phyloP scores from a whole-genome alignment of 148 eudicot genomes.

The Rhododendron griersonianum region DNA sequence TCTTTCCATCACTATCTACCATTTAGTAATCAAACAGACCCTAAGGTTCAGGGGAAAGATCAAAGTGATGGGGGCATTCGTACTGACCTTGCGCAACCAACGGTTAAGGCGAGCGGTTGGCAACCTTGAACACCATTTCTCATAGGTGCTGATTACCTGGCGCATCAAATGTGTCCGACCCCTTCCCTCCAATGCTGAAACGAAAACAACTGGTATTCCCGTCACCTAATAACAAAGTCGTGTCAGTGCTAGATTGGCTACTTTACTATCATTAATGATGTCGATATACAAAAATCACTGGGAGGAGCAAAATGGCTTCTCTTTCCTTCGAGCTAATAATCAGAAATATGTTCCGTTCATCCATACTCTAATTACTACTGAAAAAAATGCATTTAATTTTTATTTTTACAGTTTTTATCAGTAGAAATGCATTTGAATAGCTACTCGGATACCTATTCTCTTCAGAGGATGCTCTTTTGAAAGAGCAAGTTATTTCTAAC shows the following conservation, averaged over 20 bases:
- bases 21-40: neutral
- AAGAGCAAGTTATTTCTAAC: neutral
- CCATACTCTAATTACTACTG: neutral
- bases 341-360: neutral
- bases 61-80: neutral
- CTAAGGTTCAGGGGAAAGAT: neutral
- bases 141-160: slow-evolving; percentile 74
- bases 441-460: neutral
- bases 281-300: too few relatives aligned
- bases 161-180: slow-evolving; percentile 70
- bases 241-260: slow-evolving; percentile 4
- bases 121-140: slow-evolving; percentile 87
- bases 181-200: slow-evolving; percentile 82
- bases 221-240: slow-evolving; percentile 49
- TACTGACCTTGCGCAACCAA: slow-evolving; percentile 80
- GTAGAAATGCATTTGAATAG: neutral
- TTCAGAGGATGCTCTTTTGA: neutral
- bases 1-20: neutral
- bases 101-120: slow-evolving; percentile 94
- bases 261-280: neutral
- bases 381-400: neutral
- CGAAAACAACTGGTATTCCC: slow-evolving; percentile 89
- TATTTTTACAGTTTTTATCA: neutral
- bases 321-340: neutral
- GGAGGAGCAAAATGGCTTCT: neutral